phyloP scores from a whole-genome alignment of 805 yeast species.

The Metschnikowia continentalis region DNA sequence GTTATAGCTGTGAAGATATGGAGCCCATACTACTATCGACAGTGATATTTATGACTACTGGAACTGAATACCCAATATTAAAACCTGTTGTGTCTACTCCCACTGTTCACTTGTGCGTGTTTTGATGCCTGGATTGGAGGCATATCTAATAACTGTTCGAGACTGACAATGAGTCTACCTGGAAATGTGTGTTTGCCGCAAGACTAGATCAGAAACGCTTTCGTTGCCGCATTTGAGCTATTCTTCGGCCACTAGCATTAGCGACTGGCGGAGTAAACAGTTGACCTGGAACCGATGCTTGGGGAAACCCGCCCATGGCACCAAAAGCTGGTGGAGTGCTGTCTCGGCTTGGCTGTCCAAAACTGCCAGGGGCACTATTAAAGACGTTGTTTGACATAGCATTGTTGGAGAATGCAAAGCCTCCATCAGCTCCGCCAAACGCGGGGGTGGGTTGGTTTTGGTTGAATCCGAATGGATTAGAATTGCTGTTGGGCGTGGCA shows the following conservation, averaged over 20 bases:
- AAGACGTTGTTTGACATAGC: constrained; percentile 9
- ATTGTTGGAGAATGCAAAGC: constrained; percentile 12
- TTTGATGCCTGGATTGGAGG: neutral
- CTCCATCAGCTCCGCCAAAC: constrained; percentile 5
- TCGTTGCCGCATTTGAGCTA: constrained; percentile 35
- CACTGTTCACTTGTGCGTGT: too few relatives aligned
- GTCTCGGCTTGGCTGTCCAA: constrained; percentile 16
- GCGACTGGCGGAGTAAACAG: constrained; percentile 20
- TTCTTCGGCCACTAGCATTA: constrained; percentile 20
- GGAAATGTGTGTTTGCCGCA: neutral
- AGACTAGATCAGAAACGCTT: constrained; percentile 16
- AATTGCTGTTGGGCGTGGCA: constrained; percentile 1
- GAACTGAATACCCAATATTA: too few relatives aligned
- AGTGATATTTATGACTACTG: too few relatives aligned
- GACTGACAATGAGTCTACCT: neutral
- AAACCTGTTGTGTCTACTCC: too few relatives aligned
- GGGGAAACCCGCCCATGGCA: constrained; percentile 3
- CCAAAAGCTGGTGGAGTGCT: constrained; percentile 18
- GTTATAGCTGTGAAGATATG: too few relatives aligned
- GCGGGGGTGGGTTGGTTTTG: constrained; percentile 2
- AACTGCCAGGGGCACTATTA: constrained; percentile 15
- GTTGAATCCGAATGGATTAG: constrained; percentile 4
- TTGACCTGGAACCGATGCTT: constrained; percentile 4
- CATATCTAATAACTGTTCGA: neutral
- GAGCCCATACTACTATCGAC: too few relatives aligned